Evolutionary conservation across 1,284 basidiomycete genomes (phyloP).

Genomic region (Tetrapyrgos nigripes): DNA sequence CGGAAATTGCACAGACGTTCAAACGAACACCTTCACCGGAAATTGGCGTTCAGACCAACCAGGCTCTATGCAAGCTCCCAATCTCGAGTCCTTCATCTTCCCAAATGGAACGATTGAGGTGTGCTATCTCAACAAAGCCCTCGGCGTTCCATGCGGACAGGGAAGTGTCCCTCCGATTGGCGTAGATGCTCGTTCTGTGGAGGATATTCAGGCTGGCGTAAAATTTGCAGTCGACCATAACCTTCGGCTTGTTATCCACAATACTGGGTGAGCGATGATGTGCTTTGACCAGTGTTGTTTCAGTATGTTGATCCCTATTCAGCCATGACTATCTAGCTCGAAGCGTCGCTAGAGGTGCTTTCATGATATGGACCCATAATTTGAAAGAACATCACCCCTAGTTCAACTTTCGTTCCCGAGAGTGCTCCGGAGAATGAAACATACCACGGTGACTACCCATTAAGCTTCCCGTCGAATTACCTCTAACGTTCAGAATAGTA

Average conservation of each 20-base stretch:
- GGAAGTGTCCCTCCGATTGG: slow-evolving; percentile 49
- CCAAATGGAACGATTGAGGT: slow-evolving; percentile 44
- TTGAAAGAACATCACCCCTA: slow-evolving; percentile 41
- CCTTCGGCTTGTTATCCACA: too few relatives aligned
- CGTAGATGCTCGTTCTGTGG: too few relatives aligned
- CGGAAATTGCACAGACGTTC: slow-evolving; percentile 40
- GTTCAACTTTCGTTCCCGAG: slow-evolving; percentile 37
- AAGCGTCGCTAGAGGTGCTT: too few relatives aligned
- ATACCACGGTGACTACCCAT: slow-evolving; percentile 19
- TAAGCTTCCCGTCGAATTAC: too few relatives aligned
- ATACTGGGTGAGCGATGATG: too few relatives aligned
- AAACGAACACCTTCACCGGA: slow-evolving; percentile 33
- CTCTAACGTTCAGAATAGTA: too few relatives aligned
- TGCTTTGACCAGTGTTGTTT: too few relatives aligned
- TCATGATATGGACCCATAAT: slow-evolving; percentile 47
- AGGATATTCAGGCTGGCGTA: too few relatives aligned
- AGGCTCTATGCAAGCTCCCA: slow-evolving; percentile 45
- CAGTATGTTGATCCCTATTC: too few relatives aligned
- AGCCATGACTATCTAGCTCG: too few relatives aligned
- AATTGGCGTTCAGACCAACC: slow-evolving; percentile 45
- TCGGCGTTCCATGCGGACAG: slow-evolving; percentile 47
- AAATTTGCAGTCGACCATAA: too few relatives aligned
- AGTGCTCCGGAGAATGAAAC: too few relatives aligned
- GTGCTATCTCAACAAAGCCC: slow-evolving; percentile 46
- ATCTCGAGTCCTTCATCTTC: slow-evolving; percentile 48